Evolutionary conservation across 352 stramenopile species (phyloP).

Genomic region (Pythium inflatum): DNA sequence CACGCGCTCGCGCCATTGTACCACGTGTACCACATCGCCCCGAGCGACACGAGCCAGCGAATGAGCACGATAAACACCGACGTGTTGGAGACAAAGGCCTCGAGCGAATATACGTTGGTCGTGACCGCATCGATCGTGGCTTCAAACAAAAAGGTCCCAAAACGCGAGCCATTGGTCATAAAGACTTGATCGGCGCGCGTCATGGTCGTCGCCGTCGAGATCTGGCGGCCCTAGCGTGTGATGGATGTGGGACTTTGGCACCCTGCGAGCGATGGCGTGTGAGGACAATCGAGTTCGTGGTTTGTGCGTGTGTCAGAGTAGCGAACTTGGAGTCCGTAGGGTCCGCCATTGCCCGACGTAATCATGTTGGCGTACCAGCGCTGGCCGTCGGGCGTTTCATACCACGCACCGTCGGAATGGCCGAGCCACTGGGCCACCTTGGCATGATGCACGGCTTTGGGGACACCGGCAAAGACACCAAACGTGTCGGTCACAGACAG

Average conservation of each 20-base stretch:
- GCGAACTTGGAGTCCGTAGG: slow-evolving; percentile 4
- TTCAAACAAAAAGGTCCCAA: slow-evolving; percentile 35
- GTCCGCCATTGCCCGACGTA: slow-evolving; percentile 5
- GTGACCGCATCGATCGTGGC: not conserved
- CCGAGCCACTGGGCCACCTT: slow-evolving; percentile 47
- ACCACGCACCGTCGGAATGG: too few relatives aligned
- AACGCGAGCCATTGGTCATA: slow-evolving; percentile 32
- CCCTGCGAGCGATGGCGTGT: not conserved
- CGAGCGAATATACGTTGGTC: slow-evolving; percentile 30
- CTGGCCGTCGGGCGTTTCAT: too few relatives aligned
- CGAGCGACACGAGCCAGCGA: slow-evolving; percentile 33
- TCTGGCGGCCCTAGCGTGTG: not conserved
- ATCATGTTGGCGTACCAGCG: slow-evolving; percentile 33
- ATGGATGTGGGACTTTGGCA: not conserved
- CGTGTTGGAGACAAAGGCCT: slow-evolving; percentile 34
- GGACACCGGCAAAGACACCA: not conserved
- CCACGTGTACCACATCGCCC: slow-evolving; percentile 22
- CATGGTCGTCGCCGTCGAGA: not conserved
- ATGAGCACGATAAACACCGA: slow-evolving; percentile 35
- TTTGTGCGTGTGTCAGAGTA: slow-evolving; percentile 26
- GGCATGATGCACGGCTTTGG: slow-evolving; percentile 14
- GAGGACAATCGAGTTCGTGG: slow-evolving; percentile 6
- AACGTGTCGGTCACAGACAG: too few relatives aligned
- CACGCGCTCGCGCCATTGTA: slow-evolving; percentile 19
- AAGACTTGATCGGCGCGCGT: slow-evolving; percentile 2